Base-by-base conservation (phyloP, 139 green algal species). In the Chlorella sp. region DNA sequence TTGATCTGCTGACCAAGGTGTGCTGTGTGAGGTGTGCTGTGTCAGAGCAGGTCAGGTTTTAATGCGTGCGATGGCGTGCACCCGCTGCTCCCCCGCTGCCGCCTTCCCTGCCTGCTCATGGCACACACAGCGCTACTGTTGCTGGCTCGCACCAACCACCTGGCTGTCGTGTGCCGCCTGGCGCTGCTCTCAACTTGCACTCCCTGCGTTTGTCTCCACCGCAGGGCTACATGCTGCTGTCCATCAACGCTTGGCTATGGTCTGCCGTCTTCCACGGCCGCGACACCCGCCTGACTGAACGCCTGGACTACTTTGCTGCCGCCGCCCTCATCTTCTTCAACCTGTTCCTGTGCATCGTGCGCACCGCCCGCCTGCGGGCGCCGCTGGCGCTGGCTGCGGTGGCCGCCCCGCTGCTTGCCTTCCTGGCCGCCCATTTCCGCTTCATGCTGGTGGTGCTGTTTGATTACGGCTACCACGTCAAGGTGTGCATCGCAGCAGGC, bases 391-490 rank as follows among this genome's bases (percentile, higher is more conserved):
- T 44, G 63, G 56, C 71, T 6, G 78, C 36, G 18, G 1, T 86
- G 9, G 34, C 32, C 21, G 57, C 64, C n/a, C 44, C 39, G 15
- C 38, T 89, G 18, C 63, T 47, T 7, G 15, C 21, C 36, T 34
- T 44, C n/a, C 63, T 83, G 17, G 78, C 63, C 41, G 39, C 26
- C 17, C 95, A 98, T 80, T 78, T 95, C 34, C 78, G 90, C 36
- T 92, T 94, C 88, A 97, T 98, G 94, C 86, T 95, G 21, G 39
- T 87, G 1, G 81, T 98, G 1, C 92, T 94, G 69, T 98, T 98
- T 88, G 96, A 98, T 76, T 98, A 98, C 68, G 94, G 94, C 11
- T 92, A 84, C 69, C 97, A 98, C 84, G 93, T 98, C 67, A 85
- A 64, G 32, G 78, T 96, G 44, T 97, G 94, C 88, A 73, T 98